A percentile compares a stretch with the other conserved stretches of the same genome.
These are phyloP conservation scores for Gryganskiella cystojenkinii DNA, from an alignment of 192 early-diverging fungal species.

Conservation along the genomic window DNA sequence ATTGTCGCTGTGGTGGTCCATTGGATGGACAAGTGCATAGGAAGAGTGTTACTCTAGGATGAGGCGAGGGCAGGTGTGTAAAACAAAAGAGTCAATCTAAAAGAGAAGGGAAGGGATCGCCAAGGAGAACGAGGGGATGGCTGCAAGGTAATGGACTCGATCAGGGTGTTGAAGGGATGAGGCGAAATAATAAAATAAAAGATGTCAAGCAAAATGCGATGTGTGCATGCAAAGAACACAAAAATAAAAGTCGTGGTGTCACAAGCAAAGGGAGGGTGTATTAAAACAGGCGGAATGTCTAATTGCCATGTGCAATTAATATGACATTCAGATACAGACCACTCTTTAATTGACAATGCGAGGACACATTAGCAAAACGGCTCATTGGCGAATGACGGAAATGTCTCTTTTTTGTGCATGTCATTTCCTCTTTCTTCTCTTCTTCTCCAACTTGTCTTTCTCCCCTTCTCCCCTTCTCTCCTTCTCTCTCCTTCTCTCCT, in stretches of 20 bases:
- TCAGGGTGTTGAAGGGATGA: too few relatives aligned
- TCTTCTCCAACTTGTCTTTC: neutral
- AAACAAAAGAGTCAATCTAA: neutral
- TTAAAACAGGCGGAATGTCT: neutral
- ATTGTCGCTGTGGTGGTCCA: too few relatives aligned
- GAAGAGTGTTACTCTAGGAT: too few relatives aligned
- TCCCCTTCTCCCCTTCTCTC: neutral
- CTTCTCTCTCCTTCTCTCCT: neutral
- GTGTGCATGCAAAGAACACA: too few relatives aligned
- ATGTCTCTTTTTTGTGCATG: neutral
- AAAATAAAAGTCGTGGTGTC: too few relatives aligned
- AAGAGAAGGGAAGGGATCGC: too few relatives aligned
- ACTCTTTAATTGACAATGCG: neutral
- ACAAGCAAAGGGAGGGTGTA: too few relatives aligned
- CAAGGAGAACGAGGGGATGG: neutral
- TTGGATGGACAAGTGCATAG: too few relatives aligned
- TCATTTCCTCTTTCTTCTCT: neutral
- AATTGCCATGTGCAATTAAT: conserved; percentile 3
- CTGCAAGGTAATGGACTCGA: neutral
- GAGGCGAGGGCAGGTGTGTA: neutral
- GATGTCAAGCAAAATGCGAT: too few relatives aligned
- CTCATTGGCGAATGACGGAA: neutral
- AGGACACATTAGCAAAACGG: neutral
- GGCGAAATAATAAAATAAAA: too few relatives aligned
- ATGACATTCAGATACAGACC: neutral